These are phyloP conservation scores for Phytophthora agathidicida DNA, from an alignment of 352 stramenopile species.

Conservation along the genomic window DNA sequence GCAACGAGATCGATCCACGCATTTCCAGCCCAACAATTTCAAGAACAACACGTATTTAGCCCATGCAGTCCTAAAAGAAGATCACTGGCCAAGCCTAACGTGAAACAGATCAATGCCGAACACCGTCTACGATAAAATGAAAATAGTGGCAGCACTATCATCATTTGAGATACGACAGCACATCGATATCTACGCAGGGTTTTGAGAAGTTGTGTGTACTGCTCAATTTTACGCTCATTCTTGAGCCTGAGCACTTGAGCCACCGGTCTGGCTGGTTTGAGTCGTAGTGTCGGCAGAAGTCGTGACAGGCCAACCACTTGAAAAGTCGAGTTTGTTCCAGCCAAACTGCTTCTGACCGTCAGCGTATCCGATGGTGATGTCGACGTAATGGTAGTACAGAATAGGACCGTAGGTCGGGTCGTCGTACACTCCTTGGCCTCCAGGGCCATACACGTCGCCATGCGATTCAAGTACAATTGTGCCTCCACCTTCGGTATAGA, in stretches of 20 bases:
- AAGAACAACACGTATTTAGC: background rate
- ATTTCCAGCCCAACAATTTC: too few species aligned
- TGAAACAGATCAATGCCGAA: too few species aligned
- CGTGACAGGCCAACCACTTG: conserved; percentile 30
- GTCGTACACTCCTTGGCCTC: conserved; percentile 28
- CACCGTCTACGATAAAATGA: too few species aligned
- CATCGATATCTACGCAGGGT: too few species aligned
- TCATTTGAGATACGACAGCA: too few species aligned
- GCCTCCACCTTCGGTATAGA: conserved; percentile 23
- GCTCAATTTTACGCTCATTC: background rate
- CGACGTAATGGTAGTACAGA: conserved; percentile 37
- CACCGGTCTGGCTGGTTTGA: background rate
- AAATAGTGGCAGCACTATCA: too few species aligned
- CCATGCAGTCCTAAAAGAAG: too few species aligned
- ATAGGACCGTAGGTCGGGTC: conserved; percentile 24
- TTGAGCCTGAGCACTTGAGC: background rate
- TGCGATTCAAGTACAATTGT: conserved; percentile 22
- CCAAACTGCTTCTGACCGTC: conserved; percentile 57
- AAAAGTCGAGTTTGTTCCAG: conserved; percentile 65
- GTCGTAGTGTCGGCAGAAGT: background rate
- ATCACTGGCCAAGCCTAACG: too few species aligned
- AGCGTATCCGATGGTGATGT: conserved; percentile 45
- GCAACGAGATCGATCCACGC: conserved; percentile 13
- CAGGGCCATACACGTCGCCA: conserved; percentile 22
- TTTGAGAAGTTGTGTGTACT: too few species aligned